Evolutionary conservation across 225 moss, liverwort and hornwort species (phyloP), one percentile per base, ranked within the genome.

Genomic region (Sphagnum tenellum): DNA sequence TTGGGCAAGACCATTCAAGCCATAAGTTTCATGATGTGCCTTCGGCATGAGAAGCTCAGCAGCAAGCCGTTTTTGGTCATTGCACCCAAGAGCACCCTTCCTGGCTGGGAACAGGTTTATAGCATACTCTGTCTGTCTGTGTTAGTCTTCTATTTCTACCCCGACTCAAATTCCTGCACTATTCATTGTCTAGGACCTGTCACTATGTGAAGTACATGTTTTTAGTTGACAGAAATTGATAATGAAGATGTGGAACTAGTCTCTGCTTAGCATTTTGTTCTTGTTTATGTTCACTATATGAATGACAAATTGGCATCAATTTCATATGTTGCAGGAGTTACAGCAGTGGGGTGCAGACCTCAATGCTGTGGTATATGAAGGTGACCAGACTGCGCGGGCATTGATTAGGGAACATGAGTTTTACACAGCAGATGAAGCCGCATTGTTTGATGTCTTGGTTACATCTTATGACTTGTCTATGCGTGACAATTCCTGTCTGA

Each of bases 1-100:
- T 81, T 94, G 69, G 94, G 94, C 52, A 94, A 94, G 78, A 94
- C 90, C 12, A 72, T 91, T 69, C 94, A 94, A 74, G 72, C 94
- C 55, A 67, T 79, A 72, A 85, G 86, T 69, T 86, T 94, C 14
- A 87, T 94, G 50, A 80, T 86, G 76, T 87, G 83, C 74, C 70
- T 89, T 62, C 89, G 81, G 69, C 72, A 78, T 63, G 90, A 94
- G 72, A 78, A 68, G 56, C 72, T 87, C n/a, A 91, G 61, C 68
- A 73, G 53, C 45, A 86, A 74, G 78, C 94, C 94, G 62, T 77
- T 77, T 11, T 71, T 94, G 73, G 94, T 94, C 48, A 83, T 94
- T 71, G 89, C 87, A 59, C 90, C 94, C 48, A 87, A 94, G 72
- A 87, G 87, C 73, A 88, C 88, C 58, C 80, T 94, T 61, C 72